Evolutionary conservation across 176 grass and related monocot species (phyloP), one percentile per base, ranked within the genome.

Genomic region (Tillandsia fasciculata): DNA sequence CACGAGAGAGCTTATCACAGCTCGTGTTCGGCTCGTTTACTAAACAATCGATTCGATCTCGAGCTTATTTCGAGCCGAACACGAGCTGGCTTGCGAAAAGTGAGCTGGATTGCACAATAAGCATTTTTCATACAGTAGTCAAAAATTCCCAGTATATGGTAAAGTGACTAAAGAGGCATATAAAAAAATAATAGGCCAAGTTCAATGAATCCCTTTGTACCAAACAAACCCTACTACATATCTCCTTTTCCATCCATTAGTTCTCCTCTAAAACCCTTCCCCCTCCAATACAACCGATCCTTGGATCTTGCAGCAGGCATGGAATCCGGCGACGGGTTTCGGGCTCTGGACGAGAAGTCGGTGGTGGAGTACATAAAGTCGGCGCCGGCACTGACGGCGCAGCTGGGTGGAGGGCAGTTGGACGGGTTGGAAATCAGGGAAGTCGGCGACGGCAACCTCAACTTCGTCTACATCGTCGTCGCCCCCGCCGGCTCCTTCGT

Each of bases 381-480:
- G 11, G 89, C 82, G 63, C 94, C 94, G 1, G 49, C 79, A 4
- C 86, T 97, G 8, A 49, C 72, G 67, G 64, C 81, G 50, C 87
- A 68, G 57, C 76, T 97, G 50, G 86, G 89, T 42, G 86, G 89
- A 26, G 74, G 77, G 50, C 17, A 66, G 70, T 68, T 85, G 8
- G 77, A 81, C 33, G 72, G 50, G 52, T 56, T 97, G 72, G 28
- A 61, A 50, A 74, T 97, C 68, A 85, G 83, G 68, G 94, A 92
- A 83, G 89, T 97, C 83, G 89, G 94, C 65, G 89, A 92, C 64
- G 94, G 89, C 64, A 97, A 97, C 77, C 94, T 97, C 86, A 97
- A 97, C 79, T 92, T 97, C 84, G 94, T 97, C 77, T 97, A 82
- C 82, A 92, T 97, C 83, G 82, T 97, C 74, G 12, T 57, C 72